These are phyloP conservation scores for Asterophora lycoperdoides DNA, from an alignment of 768 basidiomycete species.

Conservation along the genomic window DNA sequence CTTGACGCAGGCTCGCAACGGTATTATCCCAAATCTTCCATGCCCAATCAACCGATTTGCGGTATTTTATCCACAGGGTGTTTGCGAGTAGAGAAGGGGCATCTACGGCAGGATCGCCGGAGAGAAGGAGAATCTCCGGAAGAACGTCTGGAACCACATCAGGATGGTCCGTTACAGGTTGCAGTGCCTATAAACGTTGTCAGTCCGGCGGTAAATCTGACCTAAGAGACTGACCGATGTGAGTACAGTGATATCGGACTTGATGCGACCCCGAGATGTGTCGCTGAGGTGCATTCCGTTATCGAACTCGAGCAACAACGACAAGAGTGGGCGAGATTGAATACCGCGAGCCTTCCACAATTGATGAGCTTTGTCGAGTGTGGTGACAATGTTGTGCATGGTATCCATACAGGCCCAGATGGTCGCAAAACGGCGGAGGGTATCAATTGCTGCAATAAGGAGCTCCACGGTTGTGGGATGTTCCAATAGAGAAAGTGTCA, in stretches of 20 bases:
- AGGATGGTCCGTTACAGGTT: conserved; percentile 37
- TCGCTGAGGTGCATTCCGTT: conserved; percentile 51
- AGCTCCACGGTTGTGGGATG: conserved; percentile 48
- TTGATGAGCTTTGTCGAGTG: conserved; percentile 60
- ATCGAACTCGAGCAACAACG: conserved; percentile 62
- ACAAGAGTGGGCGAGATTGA: conserved; percentile 62
- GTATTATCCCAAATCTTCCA: conserved; percentile 85
- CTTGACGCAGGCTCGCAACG: conserved; percentile 67
- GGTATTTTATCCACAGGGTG: conserved; percentile 79
- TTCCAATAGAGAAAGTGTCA: conserved; percentile 51
- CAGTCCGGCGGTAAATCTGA: too few relatives aligned
- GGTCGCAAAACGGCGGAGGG: conserved; percentile 62
- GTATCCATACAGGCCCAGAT: conserved; percentile 80
- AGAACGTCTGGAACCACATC: conserved; percentile 42
- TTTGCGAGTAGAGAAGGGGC: conserved; percentile 71
- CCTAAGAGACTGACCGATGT: conserved; percentile 44
- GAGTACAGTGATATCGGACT: conserved; percentile 56
- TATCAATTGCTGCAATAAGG: conserved; percentile 61
- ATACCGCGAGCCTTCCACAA: conserved; percentile 60
- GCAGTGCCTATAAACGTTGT: conserved; percentile 36
- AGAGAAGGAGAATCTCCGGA: conserved; percentile 67
- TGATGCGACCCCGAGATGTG: conserved; percentile 54
- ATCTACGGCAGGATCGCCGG: conserved; percentile 51
- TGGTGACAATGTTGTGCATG: conserved; percentile 47
- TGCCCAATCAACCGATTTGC: conserved; percentile 67